These are phyloP conservation scores for Pseudonectria buxi DNA, from an alignment of 2,329 filamentous ascomycete species.

Conservation along the genomic window DNA sequence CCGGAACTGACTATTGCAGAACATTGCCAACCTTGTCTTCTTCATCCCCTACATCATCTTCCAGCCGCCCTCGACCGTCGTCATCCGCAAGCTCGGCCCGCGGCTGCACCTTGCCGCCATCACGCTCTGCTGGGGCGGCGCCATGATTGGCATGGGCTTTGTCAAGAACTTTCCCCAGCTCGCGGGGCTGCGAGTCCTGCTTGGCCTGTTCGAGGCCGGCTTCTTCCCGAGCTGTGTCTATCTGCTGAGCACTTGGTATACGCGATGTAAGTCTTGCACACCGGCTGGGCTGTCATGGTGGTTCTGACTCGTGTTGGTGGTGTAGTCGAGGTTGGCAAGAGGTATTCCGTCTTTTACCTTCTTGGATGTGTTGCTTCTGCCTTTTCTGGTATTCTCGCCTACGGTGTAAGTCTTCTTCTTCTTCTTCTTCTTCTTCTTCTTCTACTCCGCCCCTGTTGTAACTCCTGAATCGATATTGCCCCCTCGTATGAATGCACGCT, in stretches of 20 bases:
- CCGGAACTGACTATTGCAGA: slow-evolving; percentile 25
- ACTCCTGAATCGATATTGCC: too few species aligned
- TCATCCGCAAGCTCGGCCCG: slow-evolving; percentile 61
- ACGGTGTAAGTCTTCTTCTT: slow-evolving; percentile 44
- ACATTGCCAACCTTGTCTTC: slow-evolving; percentile 66
- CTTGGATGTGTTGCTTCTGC: slow-evolving; percentile 60
- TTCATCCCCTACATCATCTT: slow-evolving; percentile 68
- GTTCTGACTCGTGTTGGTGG: not conserved
- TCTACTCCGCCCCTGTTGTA: slow-evolving; percentile 23
- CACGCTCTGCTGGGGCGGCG: slow-evolving; percentile 51
- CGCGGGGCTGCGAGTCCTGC: slow-evolving; percentile 48
- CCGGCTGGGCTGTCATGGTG: not conserved
- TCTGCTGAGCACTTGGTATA: slow-evolving; percentile 68
- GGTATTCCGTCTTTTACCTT: slow-evolving; percentile 64
- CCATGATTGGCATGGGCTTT: slow-evolving; percentile 63
- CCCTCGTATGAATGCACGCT: too few species aligned
- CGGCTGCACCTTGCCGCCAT: slow-evolving; percentile 49
- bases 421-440: not conserved
- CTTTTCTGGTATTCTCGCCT: slow-evolving; percentile 63
- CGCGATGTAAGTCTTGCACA: slow-evolving; percentile 43
- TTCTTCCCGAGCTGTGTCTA: slow-evolving; percentile 68
- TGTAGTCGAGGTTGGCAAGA: slow-evolving; percentile 59
- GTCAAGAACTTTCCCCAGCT: slow-evolving; percentile 44
- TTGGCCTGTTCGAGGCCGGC: slow-evolving; percentile 61
- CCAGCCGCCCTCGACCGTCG: slow-evolving; percentile 63